A percentile compares a stretch with the other conserved stretches of the same genome.
phyloP scores from a whole-genome alignment of 2,329 filamentous ascomycete species.

The Cladophialophora exuberans region DNA sequence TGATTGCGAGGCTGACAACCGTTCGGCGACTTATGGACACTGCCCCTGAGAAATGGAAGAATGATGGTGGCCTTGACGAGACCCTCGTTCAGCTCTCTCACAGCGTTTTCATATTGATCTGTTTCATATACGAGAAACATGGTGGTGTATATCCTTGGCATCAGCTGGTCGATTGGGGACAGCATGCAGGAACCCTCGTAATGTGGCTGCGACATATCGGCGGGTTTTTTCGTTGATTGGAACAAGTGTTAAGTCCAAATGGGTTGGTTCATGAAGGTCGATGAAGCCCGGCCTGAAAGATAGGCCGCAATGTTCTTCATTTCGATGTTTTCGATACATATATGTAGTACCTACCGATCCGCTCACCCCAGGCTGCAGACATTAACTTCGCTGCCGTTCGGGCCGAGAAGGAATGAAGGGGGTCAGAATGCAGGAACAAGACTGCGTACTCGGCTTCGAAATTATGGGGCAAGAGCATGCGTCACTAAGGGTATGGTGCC shows the following conservation, averaged over 20 bases:
- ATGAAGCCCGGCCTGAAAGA: neutral
- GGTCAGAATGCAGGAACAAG: too few species aligned
- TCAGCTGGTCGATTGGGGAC: conserved; percentile 15
- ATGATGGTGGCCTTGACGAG: conserved; percentile 6
- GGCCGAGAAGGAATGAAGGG: too few species aligned
- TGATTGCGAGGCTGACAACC: conserved; percentile 3
- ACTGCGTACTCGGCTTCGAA: too few species aligned
- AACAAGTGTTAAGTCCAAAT: neutral
- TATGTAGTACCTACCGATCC: too few species aligned
- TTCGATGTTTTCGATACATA: conserved; percentile 7
- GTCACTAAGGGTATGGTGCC: too few species aligned
- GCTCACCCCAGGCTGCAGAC: too few species aligned
- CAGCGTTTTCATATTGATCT: conserved; percentile 15
- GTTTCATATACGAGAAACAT: conserved; percentile 16
- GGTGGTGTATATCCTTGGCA: conserved; percentile 16
- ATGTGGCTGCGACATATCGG: conserved; percentile 11
- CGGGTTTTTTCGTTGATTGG: conserved; percentile 2
- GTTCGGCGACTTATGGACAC: conserved; percentile 15
- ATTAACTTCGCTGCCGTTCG: too few species aligned
- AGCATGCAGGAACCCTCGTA: conserved; percentile 14
- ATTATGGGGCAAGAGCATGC: too few species aligned
- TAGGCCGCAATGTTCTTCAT: neutral
- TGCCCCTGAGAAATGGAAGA: conserved; percentile 15
- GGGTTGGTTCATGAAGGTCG: conserved; percentile 2
- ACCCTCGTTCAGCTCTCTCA: conserved; percentile 10